A percentile compares a stretch with the other conserved stretches of the same genome.
Evolutionary conservation across 352 stramenopile genomes (phyloP).

Genomic region (Phytopythium aichiense): DNA sequence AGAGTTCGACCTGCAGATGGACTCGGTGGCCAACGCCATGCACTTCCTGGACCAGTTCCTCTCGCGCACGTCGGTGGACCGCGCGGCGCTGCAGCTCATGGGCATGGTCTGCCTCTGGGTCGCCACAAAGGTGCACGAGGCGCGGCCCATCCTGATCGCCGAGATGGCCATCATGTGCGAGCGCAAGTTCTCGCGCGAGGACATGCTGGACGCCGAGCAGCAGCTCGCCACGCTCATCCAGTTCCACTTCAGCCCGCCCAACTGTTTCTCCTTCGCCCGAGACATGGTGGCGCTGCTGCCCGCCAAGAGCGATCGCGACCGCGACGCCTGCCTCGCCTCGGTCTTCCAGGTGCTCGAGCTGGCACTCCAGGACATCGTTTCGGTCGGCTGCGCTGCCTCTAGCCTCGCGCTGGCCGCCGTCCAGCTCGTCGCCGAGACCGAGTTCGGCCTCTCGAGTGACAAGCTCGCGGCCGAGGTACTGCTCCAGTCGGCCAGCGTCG

Average conservation of each 20-base stretch:
- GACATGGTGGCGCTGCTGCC: conserved; percentile 50
- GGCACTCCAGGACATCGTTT: conserved; percentile 28
- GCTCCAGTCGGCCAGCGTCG: conserved; percentile 2
- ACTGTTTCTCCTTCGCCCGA: conserved; percentile 56
- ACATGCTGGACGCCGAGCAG: conserved; percentile 58
- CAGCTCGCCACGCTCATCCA: conserved; percentile 48
- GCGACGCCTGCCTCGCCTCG: conserved; percentile 20
- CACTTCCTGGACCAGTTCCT: conserved; percentile 77
- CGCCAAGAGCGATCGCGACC: conserved; percentile 14
- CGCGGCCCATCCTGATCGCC: conserved; percentile 61
- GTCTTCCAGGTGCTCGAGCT: conserved; percentile 39
- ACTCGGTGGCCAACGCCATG: conserved; percentile 54
- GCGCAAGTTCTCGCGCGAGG: conserved; percentile 54
- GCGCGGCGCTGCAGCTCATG: conserved; percentile 62
- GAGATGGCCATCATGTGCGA: conserved; percentile 76
- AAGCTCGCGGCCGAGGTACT: conserved; percentile 20
- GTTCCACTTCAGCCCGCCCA: conserved; percentile 69
- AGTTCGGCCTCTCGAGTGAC: conserved; percentile 24
- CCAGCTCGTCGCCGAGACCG: conserved; percentile 35
- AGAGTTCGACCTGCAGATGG: conserved; percentile 65
- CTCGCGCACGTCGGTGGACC: conserved; percentile 62
- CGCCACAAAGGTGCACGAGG: conserved; percentile 72
- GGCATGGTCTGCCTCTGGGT: conserved; percentile 74
- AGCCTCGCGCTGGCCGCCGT: conserved; percentile 42
- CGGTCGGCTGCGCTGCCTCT: conserved; percentile 30